Conservation (phyloP, 805 yeast species). For the Jamesozyma hellenica region DNA sequence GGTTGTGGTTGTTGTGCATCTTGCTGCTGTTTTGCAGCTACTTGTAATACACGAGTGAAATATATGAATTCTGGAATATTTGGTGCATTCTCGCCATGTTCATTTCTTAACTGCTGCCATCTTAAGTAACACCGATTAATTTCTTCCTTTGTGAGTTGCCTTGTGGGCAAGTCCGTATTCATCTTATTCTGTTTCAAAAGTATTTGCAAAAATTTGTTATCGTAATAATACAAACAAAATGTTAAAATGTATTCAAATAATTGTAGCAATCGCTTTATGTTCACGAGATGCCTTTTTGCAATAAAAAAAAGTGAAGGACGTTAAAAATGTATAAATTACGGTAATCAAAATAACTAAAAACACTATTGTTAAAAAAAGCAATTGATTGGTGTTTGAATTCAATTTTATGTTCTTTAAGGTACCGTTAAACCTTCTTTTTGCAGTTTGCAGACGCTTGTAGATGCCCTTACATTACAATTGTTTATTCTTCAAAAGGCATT, state of each 20-base stretch:
- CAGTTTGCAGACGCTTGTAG: not conserved
- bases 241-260: too few relatives aligned
- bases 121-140: conserved; percentile 30
- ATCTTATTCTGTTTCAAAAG: not conserved
- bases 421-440: too few relatives aligned
- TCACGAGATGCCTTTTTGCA: too few relatives aligned
- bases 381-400: too few relatives aligned
- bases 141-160: conserved; percentile 28
- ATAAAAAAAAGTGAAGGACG: too few relatives aligned
- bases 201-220: not conserved
- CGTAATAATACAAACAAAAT: too few relatives aligned
- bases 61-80: conserved; percentile 29
- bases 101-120: conserved; percentile 31
- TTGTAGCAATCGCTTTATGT: too few relatives aligned
- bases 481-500: not conserved
- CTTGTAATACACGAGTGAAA: conserved; percentile 27
- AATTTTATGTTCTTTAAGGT: too few relatives aligned
- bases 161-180: conserved; percentile 25
- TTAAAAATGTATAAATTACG: too few relatives aligned
- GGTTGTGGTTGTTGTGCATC: conserved; percentile 18
- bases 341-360: too few relatives aligned
- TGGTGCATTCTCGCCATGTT: conserved; percentile 29
- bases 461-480: not conserved
- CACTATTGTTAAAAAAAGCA: too few relatives aligned
- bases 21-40: conserved; percentile 30